Evolutionary conservation across 345 rosid genomes (phyloP), one percentile per base, ranked within the genome.

Genomic region (Eutrema japonicum): DNA sequence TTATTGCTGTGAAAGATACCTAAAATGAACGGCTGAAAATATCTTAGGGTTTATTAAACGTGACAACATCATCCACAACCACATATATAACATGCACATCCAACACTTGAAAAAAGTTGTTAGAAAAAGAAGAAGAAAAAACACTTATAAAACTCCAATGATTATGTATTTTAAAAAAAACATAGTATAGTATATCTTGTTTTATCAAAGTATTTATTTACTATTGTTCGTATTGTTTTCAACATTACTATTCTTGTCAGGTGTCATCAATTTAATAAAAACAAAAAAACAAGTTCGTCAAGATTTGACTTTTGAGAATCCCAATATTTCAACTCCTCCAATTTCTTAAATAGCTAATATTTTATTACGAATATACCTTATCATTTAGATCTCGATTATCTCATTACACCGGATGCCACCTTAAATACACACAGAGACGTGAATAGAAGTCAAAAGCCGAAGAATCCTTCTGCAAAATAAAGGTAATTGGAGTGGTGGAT

Each of bases 261-360:
- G 8, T 50, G 32, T 13, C 78, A 67, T 67, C 59, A 6, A 26
- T 51, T 13, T 27, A 48, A 58, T 51, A 50, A 22, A 60, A 66
- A 46, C 56, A 10, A 47, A 40, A 9, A 13, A n/a, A 10, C 22
- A 38, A 50, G 5, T 6, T 61, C 58, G 52, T 75, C 74, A 75
- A 68, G 37, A 27, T 43, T 62, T 75, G 79, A 75, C 79, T 68
- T 74, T 57, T 27, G 68, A 27, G 64, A 60, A 10, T 52, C 16
- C 52, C 57, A 36, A 70, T 47, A 46, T 10, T 54, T 69, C 58
- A 76, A 62, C 36, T 52, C 12, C 0, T 22, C 2, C 26, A 22
- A n/a, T 6, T 54, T 45, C 6, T 56, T 32, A 55, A 68, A 68
- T 49, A 71, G 2, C 7, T 22, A 26, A 47, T 45, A 33, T 42